Conservation (phyloP, 495 filamentous ascomycete species). For the Penicillium egyptiacum region DNA sequence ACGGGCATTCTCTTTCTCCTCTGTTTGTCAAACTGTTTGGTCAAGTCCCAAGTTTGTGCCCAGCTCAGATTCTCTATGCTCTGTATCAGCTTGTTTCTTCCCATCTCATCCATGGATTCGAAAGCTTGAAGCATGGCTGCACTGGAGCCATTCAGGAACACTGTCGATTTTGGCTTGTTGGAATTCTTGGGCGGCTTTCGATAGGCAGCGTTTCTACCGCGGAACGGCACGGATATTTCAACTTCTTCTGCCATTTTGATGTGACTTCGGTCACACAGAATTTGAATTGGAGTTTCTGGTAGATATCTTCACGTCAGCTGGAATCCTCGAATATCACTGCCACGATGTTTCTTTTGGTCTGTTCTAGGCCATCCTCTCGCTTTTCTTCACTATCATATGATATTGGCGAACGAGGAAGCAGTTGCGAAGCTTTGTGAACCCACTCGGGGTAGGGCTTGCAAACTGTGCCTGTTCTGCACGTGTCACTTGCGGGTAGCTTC, state of each 20-base stretch:
- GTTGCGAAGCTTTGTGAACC: neutral
- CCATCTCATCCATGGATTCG: neutral
- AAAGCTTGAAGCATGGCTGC: neutral
- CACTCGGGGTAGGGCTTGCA: neutral
- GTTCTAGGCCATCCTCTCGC: neutral
- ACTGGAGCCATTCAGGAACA: neutral
- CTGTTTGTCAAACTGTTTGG: neutral
- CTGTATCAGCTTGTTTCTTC: neutral
- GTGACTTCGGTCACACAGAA: neutral
- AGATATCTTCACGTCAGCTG: neutral
- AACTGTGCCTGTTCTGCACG: neutral
- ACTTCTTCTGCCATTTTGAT: constrained; percentile 1
- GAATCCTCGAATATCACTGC: neutral
- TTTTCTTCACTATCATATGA: neutral
- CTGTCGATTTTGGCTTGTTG: neutral
- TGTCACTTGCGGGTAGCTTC: neutral
- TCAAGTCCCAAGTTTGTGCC: neutral
- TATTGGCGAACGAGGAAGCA: neutral
- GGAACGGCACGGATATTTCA: neutral
- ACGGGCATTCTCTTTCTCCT: neutral
- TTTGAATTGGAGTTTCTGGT: neutral
- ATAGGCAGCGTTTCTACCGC: neutral
- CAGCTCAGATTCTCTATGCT: neutral
- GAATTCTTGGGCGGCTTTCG: neutral
- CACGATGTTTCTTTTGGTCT: neutral